Percentiles rank a stretch among this genome's conserved stretches.
Evolutionary conservation across 192 early-diverging fungal genomes (phyloP).

Genomic region (Coemansia sp.): DNA sequence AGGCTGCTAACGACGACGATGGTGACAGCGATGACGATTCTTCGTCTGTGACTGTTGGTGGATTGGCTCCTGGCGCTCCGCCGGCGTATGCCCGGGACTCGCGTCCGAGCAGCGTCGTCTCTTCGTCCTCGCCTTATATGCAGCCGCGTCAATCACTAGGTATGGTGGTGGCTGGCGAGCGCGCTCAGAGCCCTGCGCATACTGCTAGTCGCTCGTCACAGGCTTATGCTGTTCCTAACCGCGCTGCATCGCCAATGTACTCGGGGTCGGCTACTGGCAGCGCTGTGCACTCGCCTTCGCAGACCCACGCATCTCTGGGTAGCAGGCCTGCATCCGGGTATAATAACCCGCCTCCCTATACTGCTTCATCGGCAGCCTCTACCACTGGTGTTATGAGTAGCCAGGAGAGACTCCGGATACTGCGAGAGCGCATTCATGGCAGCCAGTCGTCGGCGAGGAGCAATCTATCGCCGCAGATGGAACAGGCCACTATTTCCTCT

Average conservation of each 20-base stretch:
- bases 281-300: constrained; percentile 19
- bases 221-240: constrained; percentile 15
- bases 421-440: constrained; percentile 42
- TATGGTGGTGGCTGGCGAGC: background rate
- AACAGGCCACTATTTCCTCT: constrained; percentile 8
- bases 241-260: constrained; percentile 16
- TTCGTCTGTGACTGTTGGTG: constrained; percentile 3
- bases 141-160: constrained; percentile 18
- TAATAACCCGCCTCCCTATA: background rate
- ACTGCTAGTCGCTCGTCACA: background rate
- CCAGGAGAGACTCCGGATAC: constrained; percentile 21
- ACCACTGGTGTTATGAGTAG: constrained; percentile 8
- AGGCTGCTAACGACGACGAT: constrained; percentile 17
- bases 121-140: constrained; percentile 22
- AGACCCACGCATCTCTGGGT: constrained; percentile 1
- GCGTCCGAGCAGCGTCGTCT: constrained; percentile 24
- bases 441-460: background rate
- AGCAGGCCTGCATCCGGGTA: constrained; percentile 1
- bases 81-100: constrained; percentile 3
- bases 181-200: constrained; percentile 25
- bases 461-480: constrained; percentile 10
- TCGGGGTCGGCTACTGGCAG: constrained; percentile 14
- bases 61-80: background rate
- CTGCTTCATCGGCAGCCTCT: background rate
- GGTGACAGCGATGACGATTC: constrained; percentile 18